Evolutionary conservation across 139 green algal genomes (phyloP).

Genomic region (Diplosphaera chodatii): DNA sequence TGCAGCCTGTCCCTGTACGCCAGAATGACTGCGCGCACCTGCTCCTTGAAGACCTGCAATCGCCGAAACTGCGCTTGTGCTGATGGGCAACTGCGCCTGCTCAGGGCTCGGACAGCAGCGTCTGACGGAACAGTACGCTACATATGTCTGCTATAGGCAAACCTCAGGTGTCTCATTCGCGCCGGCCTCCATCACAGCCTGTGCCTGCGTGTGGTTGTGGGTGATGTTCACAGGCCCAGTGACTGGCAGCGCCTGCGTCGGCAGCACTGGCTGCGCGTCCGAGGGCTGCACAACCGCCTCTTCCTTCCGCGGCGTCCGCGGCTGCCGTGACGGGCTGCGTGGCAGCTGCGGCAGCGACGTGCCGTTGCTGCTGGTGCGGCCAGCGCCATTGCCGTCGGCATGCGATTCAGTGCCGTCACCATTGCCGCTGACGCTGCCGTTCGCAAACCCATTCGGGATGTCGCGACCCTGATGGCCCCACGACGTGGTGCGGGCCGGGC

Average conservation of each 20-base stretch:
- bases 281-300: neutral
- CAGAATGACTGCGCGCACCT: constrained; percentile 57
- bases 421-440: no score
- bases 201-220: constrained; percentile 45
- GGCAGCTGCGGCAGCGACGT: no score
- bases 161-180: constrained; percentile 20
- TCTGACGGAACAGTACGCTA: no score
- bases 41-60: constrained; percentile 55
- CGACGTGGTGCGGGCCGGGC: no score
- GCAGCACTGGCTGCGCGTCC: constrained; percentile 22
- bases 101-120: no score
- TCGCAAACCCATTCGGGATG: no score
- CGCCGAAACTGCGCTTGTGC: no score
- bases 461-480: no score
- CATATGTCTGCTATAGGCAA: no score
- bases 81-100: no score
- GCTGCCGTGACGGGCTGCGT: no score
- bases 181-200: constrained; percentile 48
- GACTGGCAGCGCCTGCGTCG: constrained; percentile 75
- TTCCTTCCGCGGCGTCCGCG: neutral
- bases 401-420: no score
- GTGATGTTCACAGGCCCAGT: constrained; percentile 41
- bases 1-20: constrained; percentile 75
- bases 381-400: neutral
- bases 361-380: neutral